Evolutionary conservation across 768 basidiomycete species (phyloP).

Genomic region (Leccinum subtestaceum): DNA sequence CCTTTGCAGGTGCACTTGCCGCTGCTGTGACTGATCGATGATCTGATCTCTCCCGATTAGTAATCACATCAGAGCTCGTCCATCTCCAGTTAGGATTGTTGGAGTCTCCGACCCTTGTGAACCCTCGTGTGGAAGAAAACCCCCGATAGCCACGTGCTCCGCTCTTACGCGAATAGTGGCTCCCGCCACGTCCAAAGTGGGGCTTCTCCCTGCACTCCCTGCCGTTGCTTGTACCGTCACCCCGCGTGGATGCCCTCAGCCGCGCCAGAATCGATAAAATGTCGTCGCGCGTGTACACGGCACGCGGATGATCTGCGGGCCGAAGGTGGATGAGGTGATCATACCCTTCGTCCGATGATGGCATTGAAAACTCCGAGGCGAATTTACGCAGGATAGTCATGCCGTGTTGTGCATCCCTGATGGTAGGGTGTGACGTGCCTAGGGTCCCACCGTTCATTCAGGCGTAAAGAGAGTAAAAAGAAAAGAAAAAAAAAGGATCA

Average conservation of each 20-base stretch:
- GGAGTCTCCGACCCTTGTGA: constrained; percentile 14
- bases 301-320: constrained; percentile 37
- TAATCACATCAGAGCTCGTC: constrained; percentile 6
- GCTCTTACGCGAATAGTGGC: constrained; percentile 4
- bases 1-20: constrained; percentile 16
- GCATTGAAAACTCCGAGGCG: constrained; percentile 55
- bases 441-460: constrained; percentile 5
- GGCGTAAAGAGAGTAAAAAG: background rate
- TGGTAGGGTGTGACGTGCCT: constrained; percentile 79
- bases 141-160: constrained; percentile 25
- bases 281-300: constrained; percentile 50
- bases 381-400: constrained; percentile 64
- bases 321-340: constrained; percentile 49
- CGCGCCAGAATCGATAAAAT: constrained; percentile 51
- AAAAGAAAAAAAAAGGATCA: background rate
- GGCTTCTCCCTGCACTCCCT: constrained; percentile 7
- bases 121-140: constrained; percentile 11
- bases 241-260: constrained; percentile 35
- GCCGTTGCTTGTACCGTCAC: constrained; percentile 9
- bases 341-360: constrained; percentile 59
- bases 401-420: constrained; percentile 57
- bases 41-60: constrained; percentile 18
- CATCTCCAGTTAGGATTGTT: constrained; percentile 19
- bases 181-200: constrained; percentile 9
- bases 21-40: constrained; percentile 12